phyloP scores from a whole-genome alignment of 495 filamentous ascomycete genomes.

The Neurospora sp. region DNA sequence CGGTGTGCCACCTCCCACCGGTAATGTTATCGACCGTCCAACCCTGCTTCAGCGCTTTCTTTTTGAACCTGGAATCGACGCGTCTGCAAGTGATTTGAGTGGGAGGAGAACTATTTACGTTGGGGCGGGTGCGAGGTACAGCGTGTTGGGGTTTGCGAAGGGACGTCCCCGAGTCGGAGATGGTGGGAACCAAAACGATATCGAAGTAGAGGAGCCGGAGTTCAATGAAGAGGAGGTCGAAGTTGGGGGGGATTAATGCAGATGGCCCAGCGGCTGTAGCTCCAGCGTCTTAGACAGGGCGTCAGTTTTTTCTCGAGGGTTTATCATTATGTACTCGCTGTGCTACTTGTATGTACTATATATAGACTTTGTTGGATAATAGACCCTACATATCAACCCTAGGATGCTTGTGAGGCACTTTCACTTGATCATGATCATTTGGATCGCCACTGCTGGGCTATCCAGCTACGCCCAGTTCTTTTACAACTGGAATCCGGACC shows the following conservation, averaged over 20 bases:
- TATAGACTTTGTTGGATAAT: background rate
- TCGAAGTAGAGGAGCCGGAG: background rate
- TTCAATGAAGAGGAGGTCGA: background rate
- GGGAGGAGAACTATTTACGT: conserved; percentile 20
- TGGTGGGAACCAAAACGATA: background rate
- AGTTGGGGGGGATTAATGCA: background rate
- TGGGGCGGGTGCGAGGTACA: conserved; percentile 56
- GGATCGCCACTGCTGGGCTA: background rate
- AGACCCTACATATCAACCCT: background rate
- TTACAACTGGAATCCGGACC: conserved; percentile 28
- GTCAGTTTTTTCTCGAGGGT: background rate
- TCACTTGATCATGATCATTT: background rate
- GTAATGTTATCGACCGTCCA: conserved; percentile 48
- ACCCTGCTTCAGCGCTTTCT: conserved; percentile 42
- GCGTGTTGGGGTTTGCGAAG: conserved; percentile 33
- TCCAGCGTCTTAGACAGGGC: background rate
- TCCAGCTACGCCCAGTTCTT: background rate
- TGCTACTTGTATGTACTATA: background rate
- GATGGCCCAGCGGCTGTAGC: background rate
- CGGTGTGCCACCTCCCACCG: conserved; percentile 48
- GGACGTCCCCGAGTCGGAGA: background rate
- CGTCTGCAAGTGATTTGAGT: background rate
- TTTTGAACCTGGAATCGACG: conserved; percentile 4
- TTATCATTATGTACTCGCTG: background rate
- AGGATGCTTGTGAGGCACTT: background rate